phyloP scores from a whole-genome alignment of 257 asterid genomes.

The Gardenia jasminoides region DNA sequence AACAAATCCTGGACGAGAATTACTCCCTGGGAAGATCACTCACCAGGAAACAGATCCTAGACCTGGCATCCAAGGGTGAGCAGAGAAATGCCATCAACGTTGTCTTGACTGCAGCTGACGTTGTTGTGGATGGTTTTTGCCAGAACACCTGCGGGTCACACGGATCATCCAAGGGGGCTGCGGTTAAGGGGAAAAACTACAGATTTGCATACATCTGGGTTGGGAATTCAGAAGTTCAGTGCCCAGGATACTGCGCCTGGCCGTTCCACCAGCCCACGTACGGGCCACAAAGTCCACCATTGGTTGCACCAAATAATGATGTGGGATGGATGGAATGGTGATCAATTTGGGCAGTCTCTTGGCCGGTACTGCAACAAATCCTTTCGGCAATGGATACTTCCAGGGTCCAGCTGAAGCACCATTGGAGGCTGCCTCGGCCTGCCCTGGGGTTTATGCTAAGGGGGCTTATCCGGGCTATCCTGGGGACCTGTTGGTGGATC shows the following conservation, averaged over 20 bases:
- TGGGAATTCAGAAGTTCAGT: constrained; percentile 55
- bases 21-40: constrained; percentile 61
- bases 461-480: constrained; percentile 85
- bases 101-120: constrained; percentile 56
- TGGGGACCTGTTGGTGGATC: constrained; percentile 60
- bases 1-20: constrained; percentile 36
- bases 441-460: constrained; percentile 70
- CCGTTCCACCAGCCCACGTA: constrained; percentile 75
- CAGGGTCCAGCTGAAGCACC: constrained; percentile 68
- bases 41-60: constrained; percentile 42
- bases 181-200: constrained; percentile 26
- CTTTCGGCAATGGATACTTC: constrained; percentile 67
- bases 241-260: constrained; percentile 73
- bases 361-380: constrained; percentile 72
- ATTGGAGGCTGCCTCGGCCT: constrained; percentile 70
- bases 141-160: constrained; percentile 60
- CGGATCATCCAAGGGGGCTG: constrained; percentile 34
- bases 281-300: constrained; percentile 71
- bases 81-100: constrained; percentile 48
- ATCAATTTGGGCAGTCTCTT: constrained; percentile 52
- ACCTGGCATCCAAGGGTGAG: constrained; percentile 57
- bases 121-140: constrained; percentile 56
- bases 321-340: constrained; percentile 64
- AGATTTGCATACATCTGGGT: constrained; percentile 72
- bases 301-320: constrained; percentile 70